Percentiles rank a stretch among this genome's conserved stretches.
phyloP scores from a whole-genome alignment of 495 filamentous ascomycete species.

The Pseudomonodictys pantanalensis region DNA sequence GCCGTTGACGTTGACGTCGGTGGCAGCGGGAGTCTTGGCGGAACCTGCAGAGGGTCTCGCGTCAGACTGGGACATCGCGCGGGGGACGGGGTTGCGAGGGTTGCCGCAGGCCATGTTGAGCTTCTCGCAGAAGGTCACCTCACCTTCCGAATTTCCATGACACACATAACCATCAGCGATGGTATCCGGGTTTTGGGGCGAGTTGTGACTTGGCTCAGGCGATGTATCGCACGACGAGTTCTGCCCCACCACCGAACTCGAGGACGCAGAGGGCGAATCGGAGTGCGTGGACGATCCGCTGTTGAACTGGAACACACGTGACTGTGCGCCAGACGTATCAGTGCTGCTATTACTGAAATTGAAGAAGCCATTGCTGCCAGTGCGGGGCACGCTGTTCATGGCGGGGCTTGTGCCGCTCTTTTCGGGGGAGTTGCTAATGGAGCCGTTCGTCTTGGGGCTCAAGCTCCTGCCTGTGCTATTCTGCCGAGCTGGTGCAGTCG shows the following conservation, averaged over 20 bases:
- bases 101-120: conserved; percentile 72
- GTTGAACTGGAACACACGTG: conserved; percentile 42
- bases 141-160: conserved; percentile 52
- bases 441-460: conserved; percentile 36
- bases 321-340: conserved; percentile 30
- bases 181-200: conserved; percentile 57
- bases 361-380: conserved; percentile 42
- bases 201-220: conserved; percentile 62
- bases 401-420: conserved; percentile 8
- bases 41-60: conserved; percentile 33
- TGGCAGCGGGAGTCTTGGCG: conserved; percentile 34
- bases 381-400: conserved; percentile 2
- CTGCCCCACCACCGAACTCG: conserved; percentile 57
- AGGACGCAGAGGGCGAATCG: conserved; percentile 56
- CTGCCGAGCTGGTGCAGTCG: conserved; percentile 23
- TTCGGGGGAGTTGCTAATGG: conserved; percentile 22
- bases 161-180: conserved; percentile 50
- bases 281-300: conserved; percentile 48
- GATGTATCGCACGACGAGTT: conserved; percentile 86
- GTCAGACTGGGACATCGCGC: conserved; percentile 40
- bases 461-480: conserved; percentile 34
- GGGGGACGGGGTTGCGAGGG: conserved; percentile 64
- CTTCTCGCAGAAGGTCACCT: conserved; percentile 64
- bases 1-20: conserved; percentile 42
- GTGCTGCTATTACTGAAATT: conserved; percentile 28